phyloP scores from a whole-genome alignment of 768 basidiomycete species.

The Pleurotus salmoneostramineus region DNA sequence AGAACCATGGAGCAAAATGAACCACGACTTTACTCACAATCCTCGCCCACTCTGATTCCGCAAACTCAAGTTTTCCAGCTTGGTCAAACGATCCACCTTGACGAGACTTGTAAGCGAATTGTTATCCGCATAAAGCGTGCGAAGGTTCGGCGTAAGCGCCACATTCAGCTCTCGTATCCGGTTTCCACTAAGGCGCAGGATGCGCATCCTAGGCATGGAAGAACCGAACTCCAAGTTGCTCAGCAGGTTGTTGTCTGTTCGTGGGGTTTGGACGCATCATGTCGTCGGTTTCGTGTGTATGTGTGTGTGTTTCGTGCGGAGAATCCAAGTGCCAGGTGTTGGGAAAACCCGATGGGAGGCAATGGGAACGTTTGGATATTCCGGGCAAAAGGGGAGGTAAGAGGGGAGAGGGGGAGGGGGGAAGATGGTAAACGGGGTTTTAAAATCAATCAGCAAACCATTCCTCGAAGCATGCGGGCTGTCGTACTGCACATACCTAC shows the following conservation, averaged over 20 bases:
- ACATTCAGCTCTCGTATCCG: conserved; percentile 63
- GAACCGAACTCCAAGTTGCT: conserved; percentile 48
- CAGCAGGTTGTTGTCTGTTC: conserved; percentile 64
- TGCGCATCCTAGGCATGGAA: conserved; percentile 67
- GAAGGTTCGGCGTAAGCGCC: conserved; percentile 61
- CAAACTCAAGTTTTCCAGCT: conserved; percentile 87
- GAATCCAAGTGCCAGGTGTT: not conserved
- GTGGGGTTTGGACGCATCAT: too few species aligned
- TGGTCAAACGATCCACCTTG: conserved; percentile 54
- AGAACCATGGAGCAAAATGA: too few species aligned
- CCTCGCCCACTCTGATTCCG: conserved; percentile 80
- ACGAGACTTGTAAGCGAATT: conserved; percentile 54
- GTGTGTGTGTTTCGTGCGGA: not conserved
- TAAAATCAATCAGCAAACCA: conserved; percentile 3
- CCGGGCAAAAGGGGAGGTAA: not conserved
- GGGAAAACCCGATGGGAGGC: not conserved
- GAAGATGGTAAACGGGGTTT: not conserved
- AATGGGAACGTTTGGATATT: not conserved
- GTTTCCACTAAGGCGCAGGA: conserved; percentile 84
- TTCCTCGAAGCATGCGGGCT: conserved; percentile 5
- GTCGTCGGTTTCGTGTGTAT: too few species aligned
- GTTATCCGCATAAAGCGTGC: conserved; percentile 91
- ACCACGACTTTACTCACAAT: conserved; percentile 52
- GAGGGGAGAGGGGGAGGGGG: conserved; percentile 11
- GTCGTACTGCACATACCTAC: conserved; percentile 58